Evolutionary conservation across 345 rosid genomes (phyloP).

Genomic region (Citrus sp.): DNA sequence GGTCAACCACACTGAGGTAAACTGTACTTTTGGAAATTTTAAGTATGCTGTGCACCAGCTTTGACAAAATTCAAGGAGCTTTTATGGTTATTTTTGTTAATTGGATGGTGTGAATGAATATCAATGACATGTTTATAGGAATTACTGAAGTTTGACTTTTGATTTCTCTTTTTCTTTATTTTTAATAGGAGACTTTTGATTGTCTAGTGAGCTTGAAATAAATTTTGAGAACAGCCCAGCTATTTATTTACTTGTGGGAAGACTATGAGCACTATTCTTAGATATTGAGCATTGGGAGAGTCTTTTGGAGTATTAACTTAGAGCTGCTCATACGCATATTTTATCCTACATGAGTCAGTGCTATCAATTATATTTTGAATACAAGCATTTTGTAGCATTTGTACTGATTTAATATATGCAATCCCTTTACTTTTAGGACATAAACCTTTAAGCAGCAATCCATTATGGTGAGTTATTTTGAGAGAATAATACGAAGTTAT

Average conservation of each 20-base stretch:
- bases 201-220: background rate
- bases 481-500: background rate
- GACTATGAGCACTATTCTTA: background rate
- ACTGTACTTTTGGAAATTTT: slow-evolving; percentile 1
- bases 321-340: background rate
- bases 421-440: background rate
- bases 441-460: background rate
- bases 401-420: background rate
- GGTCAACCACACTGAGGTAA: slow-evolving; percentile 56
- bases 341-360: background rate
- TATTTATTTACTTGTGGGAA: background rate
- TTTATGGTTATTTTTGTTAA: background rate
- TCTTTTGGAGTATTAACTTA: background rate
- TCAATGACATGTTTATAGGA: no score
- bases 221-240: background rate
- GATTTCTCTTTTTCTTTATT: background rate
- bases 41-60: slow-evolving; percentile 3
- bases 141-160: background rate
- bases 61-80: background rate
- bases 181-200: background rate
- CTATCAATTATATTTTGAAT: background rate
- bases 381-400: background rate
- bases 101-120: background rate
- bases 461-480: background rate
- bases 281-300: background rate